These are phyloP conservation scores for Colletotrichum acutatum DNA, from an alignment of 2,329 filamentous ascomycete species.

Conservation along the genomic window DNA sequence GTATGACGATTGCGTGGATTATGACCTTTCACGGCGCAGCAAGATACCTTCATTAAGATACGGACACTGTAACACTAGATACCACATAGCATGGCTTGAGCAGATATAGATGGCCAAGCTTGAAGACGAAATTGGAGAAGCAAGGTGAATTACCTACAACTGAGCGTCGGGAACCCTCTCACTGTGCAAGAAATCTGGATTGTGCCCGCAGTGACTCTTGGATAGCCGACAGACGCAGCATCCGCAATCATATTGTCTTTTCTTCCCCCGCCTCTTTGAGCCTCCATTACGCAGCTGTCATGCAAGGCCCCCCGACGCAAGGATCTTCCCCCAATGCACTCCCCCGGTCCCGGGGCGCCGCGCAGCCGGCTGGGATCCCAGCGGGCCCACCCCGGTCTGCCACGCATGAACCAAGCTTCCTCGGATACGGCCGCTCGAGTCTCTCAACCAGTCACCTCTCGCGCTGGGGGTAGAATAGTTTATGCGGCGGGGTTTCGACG, in stretches of 20 bases:
- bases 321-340: not conserved
- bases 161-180: too few species aligned
- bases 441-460: not conserved
- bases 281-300: not conserved
- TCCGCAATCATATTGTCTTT: not conserved
- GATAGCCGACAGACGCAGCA: not conserved
- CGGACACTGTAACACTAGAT: conserved; percentile 23
- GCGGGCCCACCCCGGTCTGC: not conserved
- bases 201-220: not conserved
- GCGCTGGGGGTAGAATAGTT: not conserved
- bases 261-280: too few species aligned
- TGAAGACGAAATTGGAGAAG: not conserved
- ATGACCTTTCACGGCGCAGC: conserved; percentile 15
- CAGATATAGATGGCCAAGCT: conserved; percentile 7
- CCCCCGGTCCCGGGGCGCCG: not conserved
- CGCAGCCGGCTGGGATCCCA: not conserved
- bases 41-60: conserved; percentile 23
- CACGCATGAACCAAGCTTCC: conserved; percentile 3
- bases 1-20: conserved; percentile 7
- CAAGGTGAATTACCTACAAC: not conserved
- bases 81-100: conserved; percentile 22
- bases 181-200: not conserved
- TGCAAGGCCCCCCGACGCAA: not conserved
- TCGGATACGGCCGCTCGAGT: not conserved
- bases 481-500: not conserved